Base-by-base conservation (phyloP, 2,329 filamentous ascomycete genomes). In the Neopestalotiopsis clavispora region DNA sequence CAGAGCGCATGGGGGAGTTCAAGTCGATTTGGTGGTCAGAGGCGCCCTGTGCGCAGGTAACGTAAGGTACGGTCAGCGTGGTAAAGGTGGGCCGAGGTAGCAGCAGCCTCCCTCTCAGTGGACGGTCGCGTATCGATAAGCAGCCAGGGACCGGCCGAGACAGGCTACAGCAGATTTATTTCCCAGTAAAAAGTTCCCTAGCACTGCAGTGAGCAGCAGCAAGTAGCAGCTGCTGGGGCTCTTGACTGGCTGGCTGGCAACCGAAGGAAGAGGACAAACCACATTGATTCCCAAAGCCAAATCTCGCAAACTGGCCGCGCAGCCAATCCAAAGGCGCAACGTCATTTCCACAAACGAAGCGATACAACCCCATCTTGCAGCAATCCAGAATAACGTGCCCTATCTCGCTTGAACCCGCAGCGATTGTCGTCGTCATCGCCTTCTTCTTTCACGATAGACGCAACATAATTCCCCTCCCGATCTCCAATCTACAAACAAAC, bases 281-380 rank as follows among this genome's bases (percentile, higher is more conserved):
- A 30, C 10, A 23, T 13, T n/a, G 12, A 52, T 34, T 32, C n/a
- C 17, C 23, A 4, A 63, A 38, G 10, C 6, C 34, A 13, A 63
- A 38, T 4, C 63, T 66, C 28, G 10, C n/a, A 28, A 12, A 59
- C n/a, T 13, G 14, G 10, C 45, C 12, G 23, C 23, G 23, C 23
- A 34, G 45, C 45, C 20, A 56, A 66, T 38, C 30, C 45, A 23
- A 30, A 58, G 20, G 28, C 49, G 63, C 63, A 66, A 66, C 63
- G 63, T 66, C 63, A 58, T 66, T 58, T 45, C 63, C 30, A 66
- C 28, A n/a, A 38, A 20, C 42, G 32, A 32, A 57, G 40, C 63
- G 23, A 64, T 45, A 34, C 49, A 20, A 57, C 62, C 42, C 40
- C 38, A 40, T 45, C 62, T 49, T 38, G 30, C 62, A 65, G 34